phyloP scores from a whole-genome alignment of 768 basidiomycete species.

The Boletus rubroflammeus region DNA sequence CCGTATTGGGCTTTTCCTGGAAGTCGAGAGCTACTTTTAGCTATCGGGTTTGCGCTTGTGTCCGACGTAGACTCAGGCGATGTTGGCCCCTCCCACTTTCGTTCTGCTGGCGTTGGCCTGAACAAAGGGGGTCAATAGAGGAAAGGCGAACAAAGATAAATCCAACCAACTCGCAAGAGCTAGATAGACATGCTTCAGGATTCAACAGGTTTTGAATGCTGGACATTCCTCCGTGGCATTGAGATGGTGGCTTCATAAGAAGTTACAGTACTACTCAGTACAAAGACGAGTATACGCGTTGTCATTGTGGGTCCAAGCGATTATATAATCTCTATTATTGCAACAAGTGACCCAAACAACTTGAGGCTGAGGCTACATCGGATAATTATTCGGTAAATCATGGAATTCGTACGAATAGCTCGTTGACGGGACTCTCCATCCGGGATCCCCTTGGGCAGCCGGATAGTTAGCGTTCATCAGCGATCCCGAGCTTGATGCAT shows the following conservation, averaged over 20 bases:
- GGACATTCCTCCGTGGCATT: conserved; percentile 43
- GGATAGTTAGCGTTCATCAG: conserved; percentile 17
- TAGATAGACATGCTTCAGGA: conserved; percentile 42
- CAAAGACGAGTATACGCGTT: conserved; percentile 6
- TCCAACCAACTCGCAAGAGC: conserved; percentile 40
- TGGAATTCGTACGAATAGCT: conserved; percentile 22
- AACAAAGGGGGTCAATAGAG: conserved; percentile 27
- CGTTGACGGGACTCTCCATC: conserved; percentile 20
- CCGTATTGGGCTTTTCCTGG: conserved; percentile 27
- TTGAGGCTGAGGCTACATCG: conserved; percentile 14
- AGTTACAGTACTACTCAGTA: background rate
- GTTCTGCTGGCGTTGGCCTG: conserved; percentile 24
- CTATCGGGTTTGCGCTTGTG: conserved; percentile 29
- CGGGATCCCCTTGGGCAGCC: conserved; percentile 10
- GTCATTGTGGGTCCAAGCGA: conserved; percentile 33
- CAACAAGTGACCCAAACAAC: background rate
- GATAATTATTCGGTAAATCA: conserved; percentile 19
- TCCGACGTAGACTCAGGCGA: conserved; percentile 37
- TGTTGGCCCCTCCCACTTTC: conserved; percentile 25
- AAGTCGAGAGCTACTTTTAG: conserved; percentile 16
- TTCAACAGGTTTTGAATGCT: conserved; percentile 55
- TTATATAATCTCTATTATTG: conserved; percentile 27
- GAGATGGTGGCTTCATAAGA: conserved; percentile 14
- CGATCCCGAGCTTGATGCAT: conserved; percentile 4
- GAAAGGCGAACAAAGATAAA: conserved; percentile 3